Conservation (phyloP, 1,284 basidiomycete species). For the Marasmius fiardii region DNA sequence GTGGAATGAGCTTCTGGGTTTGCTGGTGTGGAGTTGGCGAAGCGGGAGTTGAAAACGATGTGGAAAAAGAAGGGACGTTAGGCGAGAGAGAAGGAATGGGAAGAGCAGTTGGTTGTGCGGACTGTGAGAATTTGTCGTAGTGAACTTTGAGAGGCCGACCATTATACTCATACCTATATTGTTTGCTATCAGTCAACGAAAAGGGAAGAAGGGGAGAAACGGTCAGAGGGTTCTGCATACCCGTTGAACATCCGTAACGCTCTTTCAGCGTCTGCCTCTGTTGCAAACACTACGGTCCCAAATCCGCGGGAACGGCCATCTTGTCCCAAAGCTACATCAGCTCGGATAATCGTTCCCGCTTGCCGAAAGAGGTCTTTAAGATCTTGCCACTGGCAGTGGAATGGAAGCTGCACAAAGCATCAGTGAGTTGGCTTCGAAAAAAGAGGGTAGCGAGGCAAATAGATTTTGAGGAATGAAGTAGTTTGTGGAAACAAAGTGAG, state of each 20-base stretch:
- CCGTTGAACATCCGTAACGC: constrained; percentile 87
- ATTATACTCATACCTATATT: constrained; percentile 77
- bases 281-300: constrained; percentile 84
- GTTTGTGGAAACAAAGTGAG: constrained; percentile 6
- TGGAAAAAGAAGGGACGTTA: constrained; percentile 1
- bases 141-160: constrained; percentile 84
- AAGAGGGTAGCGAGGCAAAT: constrained; percentile 1
- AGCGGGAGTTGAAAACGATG: neutral
- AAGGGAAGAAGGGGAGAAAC: neutral
- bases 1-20: constrained; percentile 15
- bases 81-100: constrained; percentile 27
- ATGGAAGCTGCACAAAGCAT: constrained; percentile 66
- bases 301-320: constrained; percentile 87
- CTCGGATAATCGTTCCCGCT: constrained; percentile 83
- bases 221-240: constrained; percentile 39
- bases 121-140: constrained; percentile 71
- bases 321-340: constrained; percentile 84
- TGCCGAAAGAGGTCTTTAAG: constrained; percentile 91
- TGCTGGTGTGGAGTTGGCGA: neutral
- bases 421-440: neutral
- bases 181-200: neutral
- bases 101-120: constrained; percentile 26
- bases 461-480: constrained; percentile 4
- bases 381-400: constrained; percentile 98
- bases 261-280: constrained; percentile 80